Base-by-base conservation (phyloP, 2,329 filamentous ascomycete species). In the Epichloe typhina region DNA sequence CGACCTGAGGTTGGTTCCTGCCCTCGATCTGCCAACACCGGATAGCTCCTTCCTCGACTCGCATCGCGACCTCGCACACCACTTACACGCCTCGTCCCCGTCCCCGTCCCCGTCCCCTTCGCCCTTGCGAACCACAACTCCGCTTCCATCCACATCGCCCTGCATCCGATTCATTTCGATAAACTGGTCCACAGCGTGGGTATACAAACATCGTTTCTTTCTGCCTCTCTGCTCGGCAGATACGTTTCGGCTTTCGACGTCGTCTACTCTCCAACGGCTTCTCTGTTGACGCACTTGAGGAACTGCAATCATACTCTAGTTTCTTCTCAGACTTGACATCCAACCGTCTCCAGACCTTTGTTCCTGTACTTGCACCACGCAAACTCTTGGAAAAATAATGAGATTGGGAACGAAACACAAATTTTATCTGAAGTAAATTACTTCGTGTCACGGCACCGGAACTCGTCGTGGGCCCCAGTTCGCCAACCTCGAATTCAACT, bases 401-500 rank as follows among this genome's bases (percentile, higher is more conserved):
- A 33, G 23, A 44, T 21, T 44, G 5, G 40, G 26, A 31, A 26
- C 23, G 19, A 41, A 41, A 31, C 50, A 15, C 15, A 7, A 40
- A 26, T 43, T 50, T 33, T 2, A 49, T 46, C 33, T 46, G 43
- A 47, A 46, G 38, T 50, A 49, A 21, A 23, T 41, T 41, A 33
- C 38, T 21, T 33, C 38, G 51, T 52, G 39, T 44, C 43, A 50
- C 51, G 11, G 35, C 7, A 11, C 35, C 31, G 11, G 23, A 39
- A 35, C 26, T 44, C 23, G 43, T 46, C 40, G 50, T 54, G 49
- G 37, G 44, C 33, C 31, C 31, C 46, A 12, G 36, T 40, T 37
- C 46, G 43, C 50, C 47, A 48, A 45, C 40, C 26, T 38, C 19
- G 23, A 7, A 15, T 31, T 55, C 54, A 55, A 40, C 47, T 53